A percentile compares a stretch with the other conserved stretches of the same genome.
These are phyloP conservation scores for Pyrenochaeta sp. DNA, from an alignment of 2,329 filamentous ascomycete genomes.

Conservation along the genomic window DNA sequence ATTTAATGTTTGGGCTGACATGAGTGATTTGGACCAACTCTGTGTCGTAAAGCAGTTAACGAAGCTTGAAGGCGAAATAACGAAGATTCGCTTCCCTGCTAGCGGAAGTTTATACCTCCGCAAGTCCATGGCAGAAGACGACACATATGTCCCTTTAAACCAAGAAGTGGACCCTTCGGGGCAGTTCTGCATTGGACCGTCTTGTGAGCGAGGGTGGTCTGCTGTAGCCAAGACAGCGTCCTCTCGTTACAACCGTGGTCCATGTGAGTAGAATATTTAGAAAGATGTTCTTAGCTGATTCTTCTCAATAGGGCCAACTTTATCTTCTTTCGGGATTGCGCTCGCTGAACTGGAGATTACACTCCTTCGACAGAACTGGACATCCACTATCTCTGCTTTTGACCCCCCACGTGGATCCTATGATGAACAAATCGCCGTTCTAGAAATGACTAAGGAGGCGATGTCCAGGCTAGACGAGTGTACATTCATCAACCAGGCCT, in stretches of 20 bases:
- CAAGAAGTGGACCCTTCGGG: constrained; percentile 11
- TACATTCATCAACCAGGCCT: constrained; percentile 9
- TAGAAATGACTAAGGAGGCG: no score
- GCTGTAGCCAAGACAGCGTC: constrained; percentile 1
- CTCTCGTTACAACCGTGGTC: neutral
- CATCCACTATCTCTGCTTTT: neutral
- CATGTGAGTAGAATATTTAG: no score
- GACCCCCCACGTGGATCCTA: constrained; percentile 3
- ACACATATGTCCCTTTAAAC: constrained; percentile 5
- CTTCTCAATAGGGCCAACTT: no score
- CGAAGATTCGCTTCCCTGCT: constrained; percentile 43
- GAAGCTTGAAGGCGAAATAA: constrained; percentile 35
- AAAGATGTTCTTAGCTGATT: no score
- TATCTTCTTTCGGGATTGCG: no score
- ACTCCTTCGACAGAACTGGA: no score
- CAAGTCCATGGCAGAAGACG: neutral
- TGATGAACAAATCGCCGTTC: no score
- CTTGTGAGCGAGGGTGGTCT: constrained; percentile 13
- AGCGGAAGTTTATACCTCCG: constrained; percentile 37
- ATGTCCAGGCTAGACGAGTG: no score
- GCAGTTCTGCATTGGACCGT: constrained; percentile 17
- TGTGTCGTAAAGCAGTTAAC: constrained; percentile 41
- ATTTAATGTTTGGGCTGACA: constrained; percentile 38
- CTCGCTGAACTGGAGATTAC: no score
- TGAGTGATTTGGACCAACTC: constrained; percentile 44